Evolutionary conservation across 352 stramenopile species (phyloP), one percentile per base, ranked within the genome.

Genomic region (Hyphochytrium catenoides): DNA sequence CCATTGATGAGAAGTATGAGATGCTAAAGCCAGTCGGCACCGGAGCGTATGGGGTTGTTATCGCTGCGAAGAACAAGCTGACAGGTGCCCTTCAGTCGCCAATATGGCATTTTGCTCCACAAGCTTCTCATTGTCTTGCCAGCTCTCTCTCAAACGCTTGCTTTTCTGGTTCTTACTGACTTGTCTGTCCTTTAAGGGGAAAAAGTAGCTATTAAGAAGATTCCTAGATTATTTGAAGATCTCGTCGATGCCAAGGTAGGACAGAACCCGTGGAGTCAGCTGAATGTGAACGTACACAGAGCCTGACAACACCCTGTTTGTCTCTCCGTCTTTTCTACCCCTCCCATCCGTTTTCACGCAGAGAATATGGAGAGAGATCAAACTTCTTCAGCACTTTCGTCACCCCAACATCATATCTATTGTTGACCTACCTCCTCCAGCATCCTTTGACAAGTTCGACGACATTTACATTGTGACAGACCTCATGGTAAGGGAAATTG

Each of bases 381-480:
- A 67, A 11, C 41, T 90, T 17, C 32, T 90, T 18, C 52, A 57
- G 9, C 67, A 82, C 32, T 77, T 94, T 69, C 49, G 59, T 16
- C 72, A 83, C 50, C 74, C 87, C 51, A 90, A 91, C 50, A 90
- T 97, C 48, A 86, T 95, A 12, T 46, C 56, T 12, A 61, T 95
- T 43, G 47, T 76, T 6, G 81, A 94, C 57, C 66, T 95, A 52
- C 68, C 82, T 52, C 69, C 77, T 14, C 81, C 85, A 25, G 57
- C 54, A 36, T 83, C 75, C 39, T 59, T 85, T n/a, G 71, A 85
- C 42, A 67, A 90, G 31, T 94, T 93, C 43, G 56, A 87, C 15
- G 83, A 96, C 60, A 82, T 96, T 34, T 95, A 95, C 51, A 90
- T 95, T 42, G 84, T 94, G 26, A 75, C 71, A 21, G 76, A 95